phyloP scores from a whole-genome alignment of 805 yeast genomes.

The Brettanomyces nanus region DNA sequence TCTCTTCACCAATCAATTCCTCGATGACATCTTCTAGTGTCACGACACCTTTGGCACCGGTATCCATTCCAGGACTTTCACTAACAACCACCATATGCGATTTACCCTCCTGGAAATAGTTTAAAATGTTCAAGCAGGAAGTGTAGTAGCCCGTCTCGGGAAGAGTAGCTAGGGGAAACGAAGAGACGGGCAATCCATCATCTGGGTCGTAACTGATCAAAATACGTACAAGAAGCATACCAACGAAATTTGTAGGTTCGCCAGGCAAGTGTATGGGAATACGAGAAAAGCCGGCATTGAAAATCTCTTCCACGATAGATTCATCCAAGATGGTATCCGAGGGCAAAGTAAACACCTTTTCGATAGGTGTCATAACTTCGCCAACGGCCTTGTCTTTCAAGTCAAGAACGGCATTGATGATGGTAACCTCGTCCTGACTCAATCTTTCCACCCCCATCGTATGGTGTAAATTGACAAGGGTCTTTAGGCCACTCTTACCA shows the following conservation, averaged over 20 bases:
- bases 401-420: conserved; percentile 88
- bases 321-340: conserved; percentile 81
- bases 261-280: conserved; percentile 89
- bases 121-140: conserved; percentile 86
- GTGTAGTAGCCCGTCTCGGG: conserved; percentile 93
- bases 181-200: conserved; percentile 84
- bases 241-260: conserved; percentile 85
- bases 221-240: conserved; percentile 89
- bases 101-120: conserved; percentile 96
- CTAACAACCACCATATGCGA: conserved; percentile 95
- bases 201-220: conserved; percentile 95
- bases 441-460: conserved; percentile 94
- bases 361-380: conserved; percentile 89
- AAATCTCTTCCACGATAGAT: conserved; percentile 75
- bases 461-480: conserved; percentile 84
- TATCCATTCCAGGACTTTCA: conserved; percentile 67
- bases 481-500: conserved; percentile 86
- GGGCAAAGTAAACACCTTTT: conserved; percentile 80
- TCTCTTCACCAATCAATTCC: conserved; percentile 95
- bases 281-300: conserved; percentile 90
- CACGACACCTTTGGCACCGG: conserved; percentile 83
- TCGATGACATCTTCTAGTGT: conserved; percentile 98
- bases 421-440: conserved; percentile 92
- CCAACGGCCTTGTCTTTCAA: conserved; percentile 84
- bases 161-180: conserved; percentile 90